Evolutionary conservation across 2,329 filamentous ascomycete genomes (phyloP).

Genomic region (Aureobasidium sp.): DNA sequence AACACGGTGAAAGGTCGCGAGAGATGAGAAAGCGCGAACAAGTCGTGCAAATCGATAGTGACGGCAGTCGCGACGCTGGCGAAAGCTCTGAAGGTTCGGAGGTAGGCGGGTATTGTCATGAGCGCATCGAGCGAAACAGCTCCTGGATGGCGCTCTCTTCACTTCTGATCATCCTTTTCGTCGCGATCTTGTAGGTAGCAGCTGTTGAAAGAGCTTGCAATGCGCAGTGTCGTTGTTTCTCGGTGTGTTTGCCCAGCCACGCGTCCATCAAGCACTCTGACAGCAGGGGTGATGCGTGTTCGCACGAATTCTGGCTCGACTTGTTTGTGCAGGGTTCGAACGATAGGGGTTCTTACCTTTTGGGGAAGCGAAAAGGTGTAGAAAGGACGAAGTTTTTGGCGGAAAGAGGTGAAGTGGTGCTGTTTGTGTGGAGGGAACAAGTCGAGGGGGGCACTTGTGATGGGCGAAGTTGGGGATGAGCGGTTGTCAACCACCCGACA

Average conservation of each 20-base stretch:
- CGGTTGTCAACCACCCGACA: neutral
- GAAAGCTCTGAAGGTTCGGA: slow-evolving; percentile 5
- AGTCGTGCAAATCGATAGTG: neutral
- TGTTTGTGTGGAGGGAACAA: slow-evolving; percentile 3
- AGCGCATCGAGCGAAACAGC: neutral
- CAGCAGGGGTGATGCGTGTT: neutral
- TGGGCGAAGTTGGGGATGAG: neutral
- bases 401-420: neutral
- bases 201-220: neutral
- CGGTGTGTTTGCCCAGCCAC: slow-evolving; percentile 9
- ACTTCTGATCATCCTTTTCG: neutral
- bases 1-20: neutral
- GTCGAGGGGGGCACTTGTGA: slow-evolving; percentile 6
- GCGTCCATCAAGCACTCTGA: slow-evolving; percentile 7
- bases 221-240: neutral
- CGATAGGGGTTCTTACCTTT: neutral
- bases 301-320: neutral
- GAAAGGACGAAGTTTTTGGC: neutral
- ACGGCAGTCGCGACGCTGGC: neutral
- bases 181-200: neutral
- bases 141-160: neutral
- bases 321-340: neutral
- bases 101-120: slow-evolving; percentile 3
- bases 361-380: slow-evolving; percentile 2
- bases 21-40: neutral